Conservation (phyloP, 768 basidiomycete genomes). For the Erythrobasidium yunnanense region DNA sequence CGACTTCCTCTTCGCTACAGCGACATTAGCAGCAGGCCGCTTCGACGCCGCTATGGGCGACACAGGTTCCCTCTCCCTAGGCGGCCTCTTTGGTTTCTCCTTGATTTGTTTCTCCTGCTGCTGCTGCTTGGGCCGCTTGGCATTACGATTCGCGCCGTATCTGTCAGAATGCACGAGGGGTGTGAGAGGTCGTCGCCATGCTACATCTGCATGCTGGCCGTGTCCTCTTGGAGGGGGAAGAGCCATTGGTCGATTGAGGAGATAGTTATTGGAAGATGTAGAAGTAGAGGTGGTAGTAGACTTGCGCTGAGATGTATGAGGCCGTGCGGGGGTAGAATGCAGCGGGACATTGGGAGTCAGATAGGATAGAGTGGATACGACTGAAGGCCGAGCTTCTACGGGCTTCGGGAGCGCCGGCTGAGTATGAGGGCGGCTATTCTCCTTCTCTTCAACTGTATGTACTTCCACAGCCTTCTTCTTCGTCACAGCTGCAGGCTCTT, state of each 20-base stretch:
- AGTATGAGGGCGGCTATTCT: no score
- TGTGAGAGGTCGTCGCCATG: neutral
- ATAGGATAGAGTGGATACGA: neutral
- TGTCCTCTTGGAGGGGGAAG: conserved; percentile 1
- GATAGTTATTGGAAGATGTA: neutral
- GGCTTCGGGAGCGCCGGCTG: no score
- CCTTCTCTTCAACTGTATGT: no score
- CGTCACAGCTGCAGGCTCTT: no score
- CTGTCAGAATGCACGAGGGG: neutral
- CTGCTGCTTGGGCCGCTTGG: no score
- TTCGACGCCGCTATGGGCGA: no score
- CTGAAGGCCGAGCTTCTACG: neutral
- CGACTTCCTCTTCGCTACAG: neutral
- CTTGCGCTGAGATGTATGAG: neutral
- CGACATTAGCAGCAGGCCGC: no score
- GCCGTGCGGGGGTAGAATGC: neutral
- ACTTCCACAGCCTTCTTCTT: no score
- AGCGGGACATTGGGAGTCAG: neutral
- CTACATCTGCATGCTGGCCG: neutral
- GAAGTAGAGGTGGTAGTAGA: neutral
- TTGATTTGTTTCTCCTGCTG: neutral
- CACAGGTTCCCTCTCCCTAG: neutral
- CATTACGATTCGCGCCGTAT: no score
- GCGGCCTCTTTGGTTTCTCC: neutral
- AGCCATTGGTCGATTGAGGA: neutral